These are phyloP conservation scores for Leishmania mexicana DNA, from an alignment of 208 protist genomes.

Conservation along the genomic window DNA sequence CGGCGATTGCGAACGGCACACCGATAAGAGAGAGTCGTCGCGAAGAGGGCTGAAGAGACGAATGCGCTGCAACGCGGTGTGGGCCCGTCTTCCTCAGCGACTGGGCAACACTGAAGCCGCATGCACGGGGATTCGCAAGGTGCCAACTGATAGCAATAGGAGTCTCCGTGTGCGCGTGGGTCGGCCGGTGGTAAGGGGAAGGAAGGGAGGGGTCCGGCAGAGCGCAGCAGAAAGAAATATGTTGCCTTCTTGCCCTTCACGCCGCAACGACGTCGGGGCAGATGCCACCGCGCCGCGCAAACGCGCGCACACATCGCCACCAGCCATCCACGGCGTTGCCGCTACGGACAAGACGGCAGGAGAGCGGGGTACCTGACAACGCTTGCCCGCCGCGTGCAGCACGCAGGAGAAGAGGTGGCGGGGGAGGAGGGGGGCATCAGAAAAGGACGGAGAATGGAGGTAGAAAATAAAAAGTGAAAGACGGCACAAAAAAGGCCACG, in stretches of 20 bases:
- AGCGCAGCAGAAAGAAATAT: not conserved
- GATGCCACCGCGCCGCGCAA: not conserved
- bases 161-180: not conserved
- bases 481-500: not conserved
- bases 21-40: not conserved
- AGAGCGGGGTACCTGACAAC: not conserved
- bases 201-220: not conserved
- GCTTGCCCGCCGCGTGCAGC: not conserved
- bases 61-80: not conserved
- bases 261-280: not conserved
- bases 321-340: not conserved
- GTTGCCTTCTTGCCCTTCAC: not conserved
- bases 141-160: not conserved
- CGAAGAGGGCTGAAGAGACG: not conserved
- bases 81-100: not conserved
- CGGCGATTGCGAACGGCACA: not conserved
- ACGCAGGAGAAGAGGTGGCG: not conserved
- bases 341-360: not conserved
- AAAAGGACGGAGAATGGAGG: not conserved
- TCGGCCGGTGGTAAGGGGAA: not conserved
- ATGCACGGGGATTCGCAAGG: not conserved
- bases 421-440: not conserved
- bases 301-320: no score
- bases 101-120: not conserved
- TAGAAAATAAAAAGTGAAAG: no score